Evolutionary conservation across 2,329 filamentous ascomycete genomes (phyloP).

Genomic region (Venturia carpophila): DNA sequence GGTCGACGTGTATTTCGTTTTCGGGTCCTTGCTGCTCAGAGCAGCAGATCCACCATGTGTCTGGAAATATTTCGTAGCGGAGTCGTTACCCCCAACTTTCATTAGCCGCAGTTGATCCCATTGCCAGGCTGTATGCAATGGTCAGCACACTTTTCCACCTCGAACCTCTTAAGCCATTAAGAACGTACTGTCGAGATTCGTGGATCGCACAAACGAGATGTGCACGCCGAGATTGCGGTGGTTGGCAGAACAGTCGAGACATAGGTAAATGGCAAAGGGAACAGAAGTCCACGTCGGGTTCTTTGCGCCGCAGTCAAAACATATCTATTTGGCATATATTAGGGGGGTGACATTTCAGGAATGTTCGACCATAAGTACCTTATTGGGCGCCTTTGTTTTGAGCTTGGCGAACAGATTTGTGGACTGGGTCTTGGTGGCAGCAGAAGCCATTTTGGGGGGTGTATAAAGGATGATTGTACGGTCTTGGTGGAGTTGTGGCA

Average conservation of each 20-base stretch:
- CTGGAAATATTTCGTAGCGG: constrained; percentile 96
- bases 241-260: constrained; percentile 93
- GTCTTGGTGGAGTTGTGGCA: not conserved
- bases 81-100: constrained; percentile 98
- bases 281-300: constrained; percentile 98
- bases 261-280: constrained; percentile 94
- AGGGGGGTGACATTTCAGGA: constrained; percentile 13
- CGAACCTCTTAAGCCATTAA: not conserved
- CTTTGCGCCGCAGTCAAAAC: constrained; percentile 96
- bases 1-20: constrained; percentile 91
- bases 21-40: constrained; percentile 90
- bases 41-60: constrained; percentile 90
- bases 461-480: not conserved
- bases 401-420: constrained; percentile 97
- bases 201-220: constrained; percentile 97
- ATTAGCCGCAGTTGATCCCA: constrained; percentile 96
- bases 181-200: constrained; percentile 83
- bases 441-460: not conserved
- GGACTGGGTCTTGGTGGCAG: constrained; percentile 85
- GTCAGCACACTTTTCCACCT: not conserved
- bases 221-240: constrained; percentile 97
- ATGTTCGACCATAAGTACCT: constrained; percentile 47
- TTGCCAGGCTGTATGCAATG: constrained; percentile 60
- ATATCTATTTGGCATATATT: constrained; percentile 53
- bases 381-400: constrained; percentile 90